Evolutionary conservation across 352 stramenopile genomes (phyloP).

Genomic region (Globisporangium paddicum): DNA sequence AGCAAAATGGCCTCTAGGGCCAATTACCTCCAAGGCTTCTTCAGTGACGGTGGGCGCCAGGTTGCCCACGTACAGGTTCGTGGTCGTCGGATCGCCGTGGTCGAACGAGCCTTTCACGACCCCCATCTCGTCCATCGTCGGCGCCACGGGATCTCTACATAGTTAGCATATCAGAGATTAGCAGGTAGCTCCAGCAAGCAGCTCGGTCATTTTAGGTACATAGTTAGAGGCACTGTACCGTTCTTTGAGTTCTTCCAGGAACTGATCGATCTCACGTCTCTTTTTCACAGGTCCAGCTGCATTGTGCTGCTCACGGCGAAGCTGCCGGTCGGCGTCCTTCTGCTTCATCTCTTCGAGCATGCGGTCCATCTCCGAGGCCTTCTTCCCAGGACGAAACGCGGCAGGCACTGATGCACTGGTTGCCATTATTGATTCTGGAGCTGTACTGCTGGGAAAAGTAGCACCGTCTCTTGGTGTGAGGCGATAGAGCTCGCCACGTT

Average conservation of each 20-base stretch:
- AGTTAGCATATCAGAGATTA: not conserved
- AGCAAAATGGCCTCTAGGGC: too few relatives aligned
- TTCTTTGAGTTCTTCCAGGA: slow-evolving; percentile 89
- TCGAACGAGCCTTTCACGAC: slow-evolving; percentile 74
- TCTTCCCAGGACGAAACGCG: slow-evolving; percentile 17
- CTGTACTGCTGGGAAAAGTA: not conserved
- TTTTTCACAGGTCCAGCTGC: slow-evolving; percentile 28
- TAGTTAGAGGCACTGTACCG: slow-evolving; percentile 18
- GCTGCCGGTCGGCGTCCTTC: slow-evolving; percentile 26
- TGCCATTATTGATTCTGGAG: not conserved
- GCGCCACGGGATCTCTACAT: slow-evolving; percentile 11
- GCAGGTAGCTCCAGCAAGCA: not conserved
- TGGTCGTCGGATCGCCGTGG: slow-evolving; percentile 81
- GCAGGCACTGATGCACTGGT: slow-evolving; percentile 1
- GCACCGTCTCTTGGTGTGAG: slow-evolving; percentile 19
- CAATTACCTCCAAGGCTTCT: slow-evolving; percentile 69
- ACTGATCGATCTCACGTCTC: slow-evolving; percentile 79
- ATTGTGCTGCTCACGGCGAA: slow-evolving; percentile 19
- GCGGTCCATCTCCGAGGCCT: slow-evolving; percentile 59
- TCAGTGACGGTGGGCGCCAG: slow-evolving; percentile 91
- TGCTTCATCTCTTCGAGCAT: slow-evolving; percentile 75
- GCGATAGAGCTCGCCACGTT: slow-evolving; percentile 26
- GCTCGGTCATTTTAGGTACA: not conserved
- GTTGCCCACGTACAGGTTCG: slow-evolving; percentile 95
- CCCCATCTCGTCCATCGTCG: slow-evolving; percentile 12